Evolutionary conservation across 352 stramenopile species (phyloP).

Genomic region (Phytophthora boehmeriae): DNA sequence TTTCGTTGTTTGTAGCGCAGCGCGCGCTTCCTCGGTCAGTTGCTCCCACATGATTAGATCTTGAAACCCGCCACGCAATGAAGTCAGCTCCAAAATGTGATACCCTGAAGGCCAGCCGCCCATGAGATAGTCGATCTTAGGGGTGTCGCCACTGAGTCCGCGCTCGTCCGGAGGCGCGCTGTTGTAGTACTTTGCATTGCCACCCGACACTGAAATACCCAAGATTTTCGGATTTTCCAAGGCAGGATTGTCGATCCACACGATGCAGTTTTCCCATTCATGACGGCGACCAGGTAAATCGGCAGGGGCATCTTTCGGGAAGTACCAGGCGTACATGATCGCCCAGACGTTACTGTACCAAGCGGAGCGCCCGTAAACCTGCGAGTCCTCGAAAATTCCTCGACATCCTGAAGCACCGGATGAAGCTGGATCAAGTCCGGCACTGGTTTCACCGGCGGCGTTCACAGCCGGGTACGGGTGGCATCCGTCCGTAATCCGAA

Average conservation of each 20-base stretch:
- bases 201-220: constrained; percentile 15
- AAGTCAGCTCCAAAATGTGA: neutral
- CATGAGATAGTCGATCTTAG: constrained; percentile 12
- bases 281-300: constrained; percentile 35
- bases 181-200: constrained; percentile 11
- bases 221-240: constrained; percentile 8
- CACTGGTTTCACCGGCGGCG: constrained; percentile 28
- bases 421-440: constrained; percentile 23
- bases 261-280: constrained; percentile 47
- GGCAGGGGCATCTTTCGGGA: constrained; percentile 46
- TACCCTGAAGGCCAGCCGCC: constrained; percentile 5
- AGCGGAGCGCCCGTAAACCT: constrained; percentile 35
- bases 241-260: constrained; percentile 39
- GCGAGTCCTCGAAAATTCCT: constrained; percentile 20
- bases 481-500: constrained; percentile 12
- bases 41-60: constrained; percentile 32
- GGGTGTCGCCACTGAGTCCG: neutral
- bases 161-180: constrained; percentile 1
- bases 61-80: constrained; percentile 18
- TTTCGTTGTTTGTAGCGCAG: constrained; percentile 24
- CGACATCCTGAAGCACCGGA: constrained; percentile 25
- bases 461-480: constrained; percentile 19
- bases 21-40: constrained; percentile 23
- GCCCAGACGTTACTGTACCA: constrained; percentile 30
- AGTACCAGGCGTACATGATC: constrained; percentile 53